Percentiles rank a stretch among this genome's conserved stretches.
phyloP scores from a whole-genome alignment of 2,329 filamentous ascomycete genomes.

The Fusarium sp. region DNA sequence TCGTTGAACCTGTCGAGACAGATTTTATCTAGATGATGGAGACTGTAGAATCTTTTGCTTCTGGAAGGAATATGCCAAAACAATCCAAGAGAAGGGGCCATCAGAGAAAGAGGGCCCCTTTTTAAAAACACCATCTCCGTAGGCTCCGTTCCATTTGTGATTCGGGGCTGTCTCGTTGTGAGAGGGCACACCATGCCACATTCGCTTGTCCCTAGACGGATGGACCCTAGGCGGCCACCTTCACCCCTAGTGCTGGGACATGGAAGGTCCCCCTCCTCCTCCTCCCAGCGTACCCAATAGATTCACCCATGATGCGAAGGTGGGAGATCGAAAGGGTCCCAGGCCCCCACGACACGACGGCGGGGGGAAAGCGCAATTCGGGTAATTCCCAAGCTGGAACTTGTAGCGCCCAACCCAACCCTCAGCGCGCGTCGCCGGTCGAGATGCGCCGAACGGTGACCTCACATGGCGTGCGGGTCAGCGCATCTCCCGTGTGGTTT shows the following conservation, averaged over 20 bases:
- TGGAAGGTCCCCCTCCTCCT: background rate
- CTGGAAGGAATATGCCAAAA: slow-evolving; percentile 32
- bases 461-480: slow-evolving; percentile 39
- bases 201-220: slow-evolving; percentile 5
- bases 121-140: slow-evolving; percentile 33
- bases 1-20: background rate
- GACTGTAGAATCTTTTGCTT: slow-evolving; percentile 19
- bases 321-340: slow-evolving; percentile 45
- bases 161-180: background rate
- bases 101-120: slow-evolving; percentile 22
- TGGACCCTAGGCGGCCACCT: slow-evolving; percentile 14
- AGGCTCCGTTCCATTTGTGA: slow-evolving; percentile 28
- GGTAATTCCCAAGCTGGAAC: slow-evolving; percentile 35
- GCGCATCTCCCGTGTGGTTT: slow-evolving; percentile 27
- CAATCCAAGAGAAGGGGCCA: slow-evolving; percentile 18
- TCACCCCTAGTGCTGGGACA: slow-evolving; percentile 13
- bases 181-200: slow-evolving; percentile 30
- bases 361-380: slow-evolving; percentile 32
- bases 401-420: background rate
- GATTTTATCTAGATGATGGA: slow-evolving; percentile 2
- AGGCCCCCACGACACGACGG: slow-evolving; percentile 40
- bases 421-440: slow-evolving; percentile 23
- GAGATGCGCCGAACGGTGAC: slow-evolving; percentile 33
- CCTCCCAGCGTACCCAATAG: slow-evolving; percentile 35
- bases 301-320: slow-evolving; percentile 44